Percentiles rank a stretch among this genome's conserved stretches.
Evolutionary conservation across 2,329 filamentous ascomycete genomes (phyloP).

Genomic region (Exophiala alcalophila): DNA sequence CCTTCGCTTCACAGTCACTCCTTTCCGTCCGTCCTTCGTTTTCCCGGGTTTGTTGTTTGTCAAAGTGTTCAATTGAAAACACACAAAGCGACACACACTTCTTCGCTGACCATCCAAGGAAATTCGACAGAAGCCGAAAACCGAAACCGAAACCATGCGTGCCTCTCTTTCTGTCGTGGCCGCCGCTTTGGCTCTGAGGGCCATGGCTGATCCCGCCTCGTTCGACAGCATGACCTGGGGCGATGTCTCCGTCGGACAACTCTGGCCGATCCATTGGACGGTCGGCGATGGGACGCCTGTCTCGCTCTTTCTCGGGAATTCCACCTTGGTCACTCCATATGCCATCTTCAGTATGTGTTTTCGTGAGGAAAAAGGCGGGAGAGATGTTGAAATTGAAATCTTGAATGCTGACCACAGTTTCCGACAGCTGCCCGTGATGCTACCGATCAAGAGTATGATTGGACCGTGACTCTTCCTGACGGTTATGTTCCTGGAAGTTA

Average conservation of each 20-base stretch:
- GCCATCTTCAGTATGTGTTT: conserved; percentile 26
- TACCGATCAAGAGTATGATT: conserved; percentile 18
- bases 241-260: conserved; percentile 21
- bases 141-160: conserved; percentile 3
- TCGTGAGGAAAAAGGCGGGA: background rate
- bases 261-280: conserved; percentile 25
- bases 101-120: background rate
- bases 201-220: conserved; percentile 19
- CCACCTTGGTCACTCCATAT: conserved; percentile 17
- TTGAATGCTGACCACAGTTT: background rate
- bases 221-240: conserved; percentile 25
- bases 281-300: conserved; percentile 22
- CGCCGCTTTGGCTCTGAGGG: conserved; percentile 20
- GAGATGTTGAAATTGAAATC: background rate
- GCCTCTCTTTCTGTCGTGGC: conserved; percentile 8
- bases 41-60: no score
- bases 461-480: conserved; percentile 22
- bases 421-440: conserved; percentile 7
- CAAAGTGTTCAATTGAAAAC: no score
- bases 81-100: background rate
- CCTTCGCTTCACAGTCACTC: conserved; percentile 10
- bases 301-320: conserved; percentile 24
- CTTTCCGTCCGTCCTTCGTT: conserved; percentile 3
- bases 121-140: no score
- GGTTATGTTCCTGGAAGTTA: conserved; percentile 25